A percentile compares a stretch with the other conserved stretches of the same genome.
Conservation (phyloP, 2,329 filamentous ascomycete species). For the Clonostachys rosea region DNA sequence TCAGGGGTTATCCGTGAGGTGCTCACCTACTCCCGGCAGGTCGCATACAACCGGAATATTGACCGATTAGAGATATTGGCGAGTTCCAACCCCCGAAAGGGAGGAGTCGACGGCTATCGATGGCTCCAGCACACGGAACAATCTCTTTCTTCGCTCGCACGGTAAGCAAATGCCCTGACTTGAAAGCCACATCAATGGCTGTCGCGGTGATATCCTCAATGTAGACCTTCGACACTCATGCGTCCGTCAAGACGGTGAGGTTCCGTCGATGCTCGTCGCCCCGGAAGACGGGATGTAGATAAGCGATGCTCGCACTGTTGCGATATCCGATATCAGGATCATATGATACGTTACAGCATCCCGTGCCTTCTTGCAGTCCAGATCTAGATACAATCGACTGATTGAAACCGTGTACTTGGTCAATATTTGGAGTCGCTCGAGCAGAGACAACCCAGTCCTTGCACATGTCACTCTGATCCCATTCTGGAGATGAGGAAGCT, state of each 20-base stretch:
- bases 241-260: conserved; percentile 80
- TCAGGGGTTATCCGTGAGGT: conserved; percentile 56
- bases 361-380: conserved; percentile 68
- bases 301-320: conserved; percentile 86
- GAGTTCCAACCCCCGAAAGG: conserved; percentile 53
- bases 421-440: conserved; percentile 73
- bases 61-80: conserved; percentile 43
- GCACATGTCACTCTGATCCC: conserved; percentile 86
- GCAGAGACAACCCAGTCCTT: conserved; percentile 85
- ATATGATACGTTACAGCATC: conserved; percentile 88
- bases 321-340: conserved; percentile 83
- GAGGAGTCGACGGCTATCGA: conserved; percentile 71
- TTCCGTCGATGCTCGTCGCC: conserved; percentile 81
- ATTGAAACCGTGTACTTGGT: conserved; percentile 82
- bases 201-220: conserved; percentile 65
- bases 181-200: conserved; percentile 64
- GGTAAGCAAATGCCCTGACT: conserved; percentile 45
- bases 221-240: conserved; percentile 81
- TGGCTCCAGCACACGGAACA: conserved; percentile 73
- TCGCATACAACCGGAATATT: conserved; percentile 52
- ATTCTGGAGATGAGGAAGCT: conserved; percentile 80
- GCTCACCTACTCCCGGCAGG: conserved; percentile 55
- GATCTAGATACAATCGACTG: conserved; percentile 72
- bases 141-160: conserved; percentile 70
- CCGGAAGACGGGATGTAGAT: conserved; percentile 85